Evolutionary conservation across 225 moss, liverwort and hornwort genomes (phyloP).

Genomic region (Physcomitrellopsis africana): DNA sequence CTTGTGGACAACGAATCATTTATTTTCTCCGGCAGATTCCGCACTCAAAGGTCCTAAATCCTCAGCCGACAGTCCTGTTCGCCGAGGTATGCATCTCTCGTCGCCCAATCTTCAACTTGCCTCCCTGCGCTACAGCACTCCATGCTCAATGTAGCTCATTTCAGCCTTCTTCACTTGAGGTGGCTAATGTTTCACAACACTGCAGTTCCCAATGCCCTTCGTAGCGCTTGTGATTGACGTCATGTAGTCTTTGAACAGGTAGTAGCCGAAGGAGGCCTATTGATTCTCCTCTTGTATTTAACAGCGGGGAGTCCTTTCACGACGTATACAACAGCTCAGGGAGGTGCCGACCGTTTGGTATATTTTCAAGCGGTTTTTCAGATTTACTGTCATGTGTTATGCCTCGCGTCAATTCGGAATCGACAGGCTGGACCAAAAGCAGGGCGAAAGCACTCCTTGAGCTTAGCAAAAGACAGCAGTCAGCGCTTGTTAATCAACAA

Average conservation of each 20-base stretch:
- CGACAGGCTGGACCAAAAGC: constrained; percentile 54
- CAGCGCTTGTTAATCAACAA: constrained; percentile 78
- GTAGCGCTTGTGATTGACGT: not conserved
- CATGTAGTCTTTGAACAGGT: constrained; percentile 17
- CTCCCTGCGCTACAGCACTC: too few species aligned
- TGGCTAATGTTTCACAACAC: too few species aligned
- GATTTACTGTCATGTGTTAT: constrained; percentile 48
- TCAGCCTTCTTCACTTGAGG: too few species aligned
- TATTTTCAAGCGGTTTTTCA: constrained; percentile 63
- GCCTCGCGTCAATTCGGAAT: constrained; percentile 42
- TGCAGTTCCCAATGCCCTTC: too few species aligned
- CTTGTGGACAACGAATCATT: constrained; percentile 45
- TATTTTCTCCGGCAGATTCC: constrained; percentile 45
- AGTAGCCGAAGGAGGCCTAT: constrained; percentile 24
- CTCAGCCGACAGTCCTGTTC: constrained; percentile 19
- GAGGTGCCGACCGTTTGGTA: constrained; percentile 51
- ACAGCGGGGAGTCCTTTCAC: constrained; percentile 50
- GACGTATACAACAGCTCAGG: constrained; percentile 52
- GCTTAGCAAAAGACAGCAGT: constrained; percentile 75
- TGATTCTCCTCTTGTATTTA: constrained; percentile 43
- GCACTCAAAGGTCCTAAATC: constrained; percentile 13
- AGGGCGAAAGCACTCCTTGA: constrained; percentile 71
- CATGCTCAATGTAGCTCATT: too few species aligned
- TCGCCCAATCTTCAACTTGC: not conserved
- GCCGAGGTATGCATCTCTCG: constrained; percentile 18